These are phyloP conservation scores for Paraconiothyrium sp. DNA, from an alignment of 2,329 filamentous ascomycete genomes.

Conservation along the genomic window DNA sequence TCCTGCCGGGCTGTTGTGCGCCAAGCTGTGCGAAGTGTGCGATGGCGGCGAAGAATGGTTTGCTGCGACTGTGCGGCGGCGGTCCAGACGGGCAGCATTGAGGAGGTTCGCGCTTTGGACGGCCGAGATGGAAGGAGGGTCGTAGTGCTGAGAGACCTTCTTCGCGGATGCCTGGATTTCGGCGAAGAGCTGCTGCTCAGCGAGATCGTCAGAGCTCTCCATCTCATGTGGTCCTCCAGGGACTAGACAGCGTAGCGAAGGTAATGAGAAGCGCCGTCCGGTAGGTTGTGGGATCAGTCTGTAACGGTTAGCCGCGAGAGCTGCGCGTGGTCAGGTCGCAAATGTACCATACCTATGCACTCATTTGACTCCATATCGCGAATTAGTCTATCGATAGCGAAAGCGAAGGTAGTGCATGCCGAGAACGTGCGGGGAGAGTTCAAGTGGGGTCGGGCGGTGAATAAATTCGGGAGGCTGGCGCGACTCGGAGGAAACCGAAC, in stretches of 20 bases:
- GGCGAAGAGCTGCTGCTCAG: conserved; percentile 35
- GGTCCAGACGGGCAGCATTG: conserved; percentile 39
- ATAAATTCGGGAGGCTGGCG: conserved; percentile 25
- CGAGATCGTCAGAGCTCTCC: conserved; percentile 24
- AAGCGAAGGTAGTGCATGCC: not conserved
- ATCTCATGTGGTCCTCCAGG: conserved; percentile 1
- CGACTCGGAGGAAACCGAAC: not conserved
- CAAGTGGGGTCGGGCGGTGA: conserved; percentile 9
- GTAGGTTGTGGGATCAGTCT: not conserved
- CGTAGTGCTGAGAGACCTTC: conserved; percentile 10
- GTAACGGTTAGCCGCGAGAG: not conserved
- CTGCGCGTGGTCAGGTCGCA: not conserved
- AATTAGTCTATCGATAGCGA: not conserved
- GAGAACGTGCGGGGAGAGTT: conserved; percentile 1
- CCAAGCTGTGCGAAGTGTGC: not conserved
- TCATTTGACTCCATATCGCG: not conserved
- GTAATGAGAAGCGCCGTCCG: not conserved
- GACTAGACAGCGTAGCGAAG: not conserved
- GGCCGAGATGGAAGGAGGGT: conserved; percentile 21
- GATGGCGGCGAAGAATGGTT: conserved; percentile 2
- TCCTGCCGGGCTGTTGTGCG: conserved; percentile 15
- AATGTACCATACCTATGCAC: not conserved
- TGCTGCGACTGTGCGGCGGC: conserved; percentile 3
- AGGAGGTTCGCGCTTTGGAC: conserved; percentile 36
- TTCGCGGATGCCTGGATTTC: conserved; percentile 27